Conservation (phyloP, 2,329 filamentous ascomycete species). For the Fusarium lyarnte region DNA sequence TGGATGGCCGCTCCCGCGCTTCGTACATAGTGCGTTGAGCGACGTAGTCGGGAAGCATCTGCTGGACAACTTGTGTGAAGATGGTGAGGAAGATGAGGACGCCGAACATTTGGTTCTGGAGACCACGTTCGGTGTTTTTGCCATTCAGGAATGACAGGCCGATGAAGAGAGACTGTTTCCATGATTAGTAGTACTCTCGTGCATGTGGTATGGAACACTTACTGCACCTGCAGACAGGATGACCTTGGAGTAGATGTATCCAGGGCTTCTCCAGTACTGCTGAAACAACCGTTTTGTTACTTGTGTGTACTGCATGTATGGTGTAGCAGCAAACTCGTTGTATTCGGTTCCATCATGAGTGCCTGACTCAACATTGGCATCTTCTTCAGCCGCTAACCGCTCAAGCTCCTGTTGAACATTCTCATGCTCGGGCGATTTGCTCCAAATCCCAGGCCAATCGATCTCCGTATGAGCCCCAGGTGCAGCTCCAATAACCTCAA, state of each 20-base stretch:
- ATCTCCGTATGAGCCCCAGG: constrained; percentile 58
- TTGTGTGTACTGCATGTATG: constrained; percentile 45
- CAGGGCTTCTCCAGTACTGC: constrained; percentile 57
- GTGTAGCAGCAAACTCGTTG: constrained; percentile 47
- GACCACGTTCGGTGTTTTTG: constrained; percentile 67
- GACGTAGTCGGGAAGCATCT: constrained; percentile 77
- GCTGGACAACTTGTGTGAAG: constrained; percentile 72
- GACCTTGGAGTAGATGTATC: constrained; percentile 69
- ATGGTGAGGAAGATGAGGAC: constrained; percentile 78
- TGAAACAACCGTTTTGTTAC: constrained; percentile 51
- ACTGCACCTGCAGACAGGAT: constrained; percentile 40
- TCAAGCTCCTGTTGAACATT: constrained; percentile 50
- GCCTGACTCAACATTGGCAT: not conserved
- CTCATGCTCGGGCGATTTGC: constrained; percentile 44
- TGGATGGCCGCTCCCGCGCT: constrained; percentile 72
- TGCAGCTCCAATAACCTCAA: constrained; percentile 57
- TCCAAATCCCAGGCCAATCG: constrained; percentile 53
- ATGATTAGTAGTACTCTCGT: not conserved
- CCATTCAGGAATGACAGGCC: constrained; percentile 74
- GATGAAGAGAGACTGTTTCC: constrained; percentile 64
- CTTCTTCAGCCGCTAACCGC: constrained; percentile 7
- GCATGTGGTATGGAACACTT: constrained; percentile 37
- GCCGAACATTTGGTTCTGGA: constrained; percentile 77
- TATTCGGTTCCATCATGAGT: constrained; percentile 7
- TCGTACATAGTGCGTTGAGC: constrained; percentile 76